phyloP scores from a whole-genome alignment of 192 early-diverging fungal genomes.

The Allomyces macrogynus region DNA sequence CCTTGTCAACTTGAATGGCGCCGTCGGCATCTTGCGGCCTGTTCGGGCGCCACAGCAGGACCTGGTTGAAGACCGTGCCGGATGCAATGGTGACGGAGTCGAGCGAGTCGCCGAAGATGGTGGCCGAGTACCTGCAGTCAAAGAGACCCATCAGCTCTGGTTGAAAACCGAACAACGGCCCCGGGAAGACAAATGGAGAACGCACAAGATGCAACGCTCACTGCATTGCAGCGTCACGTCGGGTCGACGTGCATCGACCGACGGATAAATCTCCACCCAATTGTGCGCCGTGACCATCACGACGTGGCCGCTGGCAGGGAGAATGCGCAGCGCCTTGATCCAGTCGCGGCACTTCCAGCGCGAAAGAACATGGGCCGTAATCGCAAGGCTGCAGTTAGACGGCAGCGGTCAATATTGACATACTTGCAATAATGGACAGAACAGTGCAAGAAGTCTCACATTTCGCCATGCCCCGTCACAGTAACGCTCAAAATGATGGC shows the following conservation, averaged over 20 bases:
- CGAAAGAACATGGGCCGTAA: background rate
- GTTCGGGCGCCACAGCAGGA: constrained; percentile 43
- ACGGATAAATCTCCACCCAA: background rate
- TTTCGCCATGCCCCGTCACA: background rate
- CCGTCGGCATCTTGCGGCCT: constrained; percentile 14
- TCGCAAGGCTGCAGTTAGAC: background rate
- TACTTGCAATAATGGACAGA: background rate
- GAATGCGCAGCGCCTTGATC: background rate
- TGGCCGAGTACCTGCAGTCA: constrained; percentile 33
- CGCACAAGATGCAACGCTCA: background rate
- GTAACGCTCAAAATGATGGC: background rate
- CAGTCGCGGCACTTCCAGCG: background rate
- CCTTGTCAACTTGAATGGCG: constrained; percentile 17
- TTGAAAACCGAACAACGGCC: too few relatives aligned
- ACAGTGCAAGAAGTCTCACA: too few relatives aligned
- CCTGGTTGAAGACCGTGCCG: constrained; percentile 71
- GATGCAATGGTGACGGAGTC: constrained; percentile 33
- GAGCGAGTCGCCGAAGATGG: constrained; percentile 34
- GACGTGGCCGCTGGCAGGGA: background rate
- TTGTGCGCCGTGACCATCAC: background rate
- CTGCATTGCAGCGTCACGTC: background rate
- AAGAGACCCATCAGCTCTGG: too few relatives aligned
- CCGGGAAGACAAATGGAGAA: too few relatives aligned
- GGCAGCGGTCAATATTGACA: background rate
- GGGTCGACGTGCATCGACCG: background rate